Percentiles rank a stretch among this genome's conserved stretches.
Evolutionary conservation across 768 basidiomycete genomes (phyloP).

Genomic region (Lenzites betulinus): DNA sequence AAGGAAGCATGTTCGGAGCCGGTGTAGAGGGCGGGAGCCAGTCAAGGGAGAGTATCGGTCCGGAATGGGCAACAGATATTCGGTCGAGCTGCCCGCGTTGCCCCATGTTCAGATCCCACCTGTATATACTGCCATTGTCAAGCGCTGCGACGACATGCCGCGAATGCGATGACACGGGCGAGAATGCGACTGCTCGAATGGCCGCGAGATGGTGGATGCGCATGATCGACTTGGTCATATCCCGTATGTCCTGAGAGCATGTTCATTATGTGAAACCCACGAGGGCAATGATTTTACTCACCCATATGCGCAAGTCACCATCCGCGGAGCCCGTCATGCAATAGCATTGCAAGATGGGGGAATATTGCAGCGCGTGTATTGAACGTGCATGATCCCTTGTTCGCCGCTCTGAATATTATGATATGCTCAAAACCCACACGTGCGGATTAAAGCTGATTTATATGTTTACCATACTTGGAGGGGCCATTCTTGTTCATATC

Average conservation of each 20-base stretch:
- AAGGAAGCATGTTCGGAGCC: conserved; percentile 19
- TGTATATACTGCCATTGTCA: conserved; percentile 49
- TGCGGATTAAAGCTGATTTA: neutral
- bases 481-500: conserved; percentile 67
- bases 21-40: conserved; percentile 52
- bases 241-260: conserved; percentile 60
- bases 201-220: conserved; percentile 70
- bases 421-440: neutral
- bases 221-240: conserved; percentile 67
- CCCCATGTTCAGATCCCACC: conserved; percentile 82
- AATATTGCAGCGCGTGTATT: conserved; percentile 69
- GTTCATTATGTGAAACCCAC: neutral
- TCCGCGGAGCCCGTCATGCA: conserved; percentile 82
- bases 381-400: conserved; percentile 70
- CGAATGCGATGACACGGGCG: conserved; percentile 63
- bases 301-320: conserved; percentile 81
- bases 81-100: conserved; percentile 73
- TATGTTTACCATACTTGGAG: conserved; percentile 64
- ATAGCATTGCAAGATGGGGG: conserved; percentile 66
- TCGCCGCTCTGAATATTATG: conserved; percentile 43
- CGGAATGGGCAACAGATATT: conserved; percentile 71
- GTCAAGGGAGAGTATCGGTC: conserved; percentile 71
- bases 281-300: conserved; percentile 34
- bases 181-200: conserved; percentile 71
- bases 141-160: conserved; percentile 57